Conservation (phyloP, 2,329 filamentous ascomycete species). For the Ophiocordyceps camponoti-rufipedis region DNA sequence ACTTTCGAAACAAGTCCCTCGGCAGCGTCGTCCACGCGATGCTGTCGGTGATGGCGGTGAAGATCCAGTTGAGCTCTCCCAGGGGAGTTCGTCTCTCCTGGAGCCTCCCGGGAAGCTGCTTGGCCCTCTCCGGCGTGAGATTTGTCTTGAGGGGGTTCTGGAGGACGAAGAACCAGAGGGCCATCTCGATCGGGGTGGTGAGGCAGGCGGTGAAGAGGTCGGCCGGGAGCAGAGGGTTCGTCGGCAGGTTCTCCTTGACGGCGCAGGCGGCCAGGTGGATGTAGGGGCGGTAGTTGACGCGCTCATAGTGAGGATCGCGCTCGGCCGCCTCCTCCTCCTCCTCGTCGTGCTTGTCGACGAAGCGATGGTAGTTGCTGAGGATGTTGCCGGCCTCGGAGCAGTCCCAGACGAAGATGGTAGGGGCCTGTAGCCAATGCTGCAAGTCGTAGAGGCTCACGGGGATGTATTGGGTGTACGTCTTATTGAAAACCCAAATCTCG, state of each 20-base stretch:
- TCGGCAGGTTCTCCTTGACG: conserved; percentile 81
- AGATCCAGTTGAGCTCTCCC: conserved; percentile 97
- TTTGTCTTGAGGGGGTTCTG: conserved; percentile 62
- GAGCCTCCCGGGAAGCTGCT: conserved; percentile 75
- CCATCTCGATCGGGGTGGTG: conserved; percentile 95
- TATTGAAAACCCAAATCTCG: conserved; percentile 99
- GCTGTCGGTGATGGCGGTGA: conserved; percentile 95
- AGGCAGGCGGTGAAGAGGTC: conserved; percentile 93
- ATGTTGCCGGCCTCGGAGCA: conserved; percentile 95
- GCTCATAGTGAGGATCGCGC: conserved; percentile 67
- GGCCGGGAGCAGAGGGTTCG: conserved; percentile 80
- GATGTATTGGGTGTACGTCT: conserved; percentile 97
- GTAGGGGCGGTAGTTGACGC: conserved; percentile 49
- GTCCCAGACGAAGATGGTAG: conserved; percentile 94
- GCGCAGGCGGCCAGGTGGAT: conserved; percentile 89
- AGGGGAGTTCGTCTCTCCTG: conserved; percentile 87
- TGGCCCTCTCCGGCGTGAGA: conserved; percentile 64
- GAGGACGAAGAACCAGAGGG: conserved; percentile 85
- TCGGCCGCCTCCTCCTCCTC: conserved; percentile 64
- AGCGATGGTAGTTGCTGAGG: conserved; percentile 82
- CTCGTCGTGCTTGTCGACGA: conserved; percentile 84
- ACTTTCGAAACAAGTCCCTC: conserved; percentile 81
- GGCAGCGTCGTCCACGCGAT: conserved; percentile 96
- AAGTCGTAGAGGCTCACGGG: conserved; percentile 90
- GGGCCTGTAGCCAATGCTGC: conserved; percentile 87